Conservation (phyloP, 495 filamentous ascomycete species). For the Bacidia rubella region DNA sequence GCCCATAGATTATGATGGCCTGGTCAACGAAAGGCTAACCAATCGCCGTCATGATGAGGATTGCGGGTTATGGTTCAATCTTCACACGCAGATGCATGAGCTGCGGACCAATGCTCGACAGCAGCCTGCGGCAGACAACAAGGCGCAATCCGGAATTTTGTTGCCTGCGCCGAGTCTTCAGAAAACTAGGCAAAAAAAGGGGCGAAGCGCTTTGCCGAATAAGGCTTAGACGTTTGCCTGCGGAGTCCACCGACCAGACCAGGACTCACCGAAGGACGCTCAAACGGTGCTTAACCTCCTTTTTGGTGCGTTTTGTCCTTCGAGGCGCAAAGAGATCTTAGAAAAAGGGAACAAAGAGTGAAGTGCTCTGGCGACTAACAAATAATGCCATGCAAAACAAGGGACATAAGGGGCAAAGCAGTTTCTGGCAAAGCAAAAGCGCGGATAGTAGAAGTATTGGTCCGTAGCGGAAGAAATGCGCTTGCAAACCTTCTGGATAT, state of each 20-base stretch:
- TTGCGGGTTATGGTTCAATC: too few relatives aligned
- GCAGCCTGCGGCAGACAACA: not conserved
- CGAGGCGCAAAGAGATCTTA: not conserved
- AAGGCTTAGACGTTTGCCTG: not conserved
- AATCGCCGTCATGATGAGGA: too few relatives aligned
- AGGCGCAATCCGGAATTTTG: not conserved
- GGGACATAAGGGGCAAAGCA: not conserved
- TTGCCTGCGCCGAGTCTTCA: not conserved
- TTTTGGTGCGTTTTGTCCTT: too few relatives aligned
- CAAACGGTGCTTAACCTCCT: too few relatives aligned
- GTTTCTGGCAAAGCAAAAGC: not conserved
- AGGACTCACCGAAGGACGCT: not conserved
- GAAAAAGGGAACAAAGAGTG: not conserved
- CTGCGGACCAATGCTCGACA: not conserved
- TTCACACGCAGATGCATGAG: not conserved
- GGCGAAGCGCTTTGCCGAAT: not conserved
- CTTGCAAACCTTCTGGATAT: not conserved
- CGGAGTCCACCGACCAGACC: not conserved
- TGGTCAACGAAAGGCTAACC: too few relatives aligned
- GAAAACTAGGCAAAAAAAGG: not conserved
- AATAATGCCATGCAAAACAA: not conserved
- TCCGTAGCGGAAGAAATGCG: not conserved
- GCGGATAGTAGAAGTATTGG: not conserved
- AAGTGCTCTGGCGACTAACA: not conserved
- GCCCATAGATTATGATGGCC: not conserved